These are phyloP conservation scores for Purshia tridentata DNA, from an alignment of 306 rosid species.

Conservation along the genomic window DNA sequence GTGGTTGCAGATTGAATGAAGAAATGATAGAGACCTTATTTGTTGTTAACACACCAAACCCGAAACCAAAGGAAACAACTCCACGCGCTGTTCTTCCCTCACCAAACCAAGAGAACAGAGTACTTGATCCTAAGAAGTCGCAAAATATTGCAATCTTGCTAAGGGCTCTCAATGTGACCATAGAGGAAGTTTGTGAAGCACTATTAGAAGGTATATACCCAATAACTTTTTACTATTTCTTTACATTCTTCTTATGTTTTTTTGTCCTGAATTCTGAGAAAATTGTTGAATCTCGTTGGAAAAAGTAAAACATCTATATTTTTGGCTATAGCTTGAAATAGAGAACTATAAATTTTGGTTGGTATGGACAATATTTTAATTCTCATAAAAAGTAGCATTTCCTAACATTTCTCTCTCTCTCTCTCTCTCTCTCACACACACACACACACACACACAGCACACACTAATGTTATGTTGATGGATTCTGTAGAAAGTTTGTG, in stretches of 20 bases:
- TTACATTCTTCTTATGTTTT: not conserved
- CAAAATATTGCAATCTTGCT: slow-evolving; percentile 88
- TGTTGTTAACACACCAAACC: slow-evolving; percentile 56
- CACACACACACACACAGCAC: too few relatives aligned
- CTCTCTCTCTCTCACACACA: not conserved
- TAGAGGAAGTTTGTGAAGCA: slow-evolving; percentile 85
- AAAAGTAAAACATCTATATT: not conserved
- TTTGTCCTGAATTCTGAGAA: not conserved
- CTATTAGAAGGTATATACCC: slow-evolving; percentile 71
- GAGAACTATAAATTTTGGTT: slow-evolving; percentile 1
- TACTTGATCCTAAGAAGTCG: slow-evolving; percentile 85
- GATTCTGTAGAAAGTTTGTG: slow-evolving; percentile 90
- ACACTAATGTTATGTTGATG: too few relatives aligned
- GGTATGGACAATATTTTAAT: not conserved
- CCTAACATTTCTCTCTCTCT: not conserved
- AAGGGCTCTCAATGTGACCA: slow-evolving; percentile 79
- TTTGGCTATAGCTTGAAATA: not conserved
- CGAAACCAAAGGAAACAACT: slow-evolving; percentile 44
- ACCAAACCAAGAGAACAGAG: slow-evolving; percentile 55
- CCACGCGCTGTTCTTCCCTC: slow-evolving; percentile 48
- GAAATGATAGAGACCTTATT: slow-evolving; percentile 92
- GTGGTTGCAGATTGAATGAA: slow-evolving; percentile 73
- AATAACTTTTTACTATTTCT: not conserved
- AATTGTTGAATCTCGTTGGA: not conserved
- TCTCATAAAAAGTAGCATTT: not conserved